Evolutionary conservation across 805 yeast species (phyloP), one percentile per base, ranked within the genome.

Genomic region (Candida glaebosa): DNA sequence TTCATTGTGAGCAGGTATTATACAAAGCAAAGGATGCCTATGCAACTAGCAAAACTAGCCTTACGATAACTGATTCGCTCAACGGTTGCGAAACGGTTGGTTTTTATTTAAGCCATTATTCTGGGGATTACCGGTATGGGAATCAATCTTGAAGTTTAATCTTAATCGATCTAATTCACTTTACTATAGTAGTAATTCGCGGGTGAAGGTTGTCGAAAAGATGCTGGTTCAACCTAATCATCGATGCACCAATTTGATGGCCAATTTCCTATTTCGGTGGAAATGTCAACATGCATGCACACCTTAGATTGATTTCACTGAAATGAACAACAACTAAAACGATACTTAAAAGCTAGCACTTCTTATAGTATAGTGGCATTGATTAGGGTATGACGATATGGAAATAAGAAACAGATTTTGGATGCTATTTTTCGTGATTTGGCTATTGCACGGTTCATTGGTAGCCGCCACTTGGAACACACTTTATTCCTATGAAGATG

Each of bases 401-500:
- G 31, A 5, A 28, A 28, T 28, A 10, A 28, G n/a, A 28, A 28
- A 28, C 31, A 28, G 31, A 28, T 20, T 34, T 35, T 33, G 36
- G 24, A 33, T 20, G n/a, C 20, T 19, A n/a, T 33, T 33, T n/a
- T 17, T 18, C 17, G 16, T 33, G 20, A n/a, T 18, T 10, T 19
- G 20, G 16, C 18, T 37, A 17, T 28, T 30, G 20, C 34, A 24
- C 7, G 17, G 20, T 17, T n/a, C 32, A 17, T 22, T 19, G 10
- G 31, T 35, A n/a, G 17, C 16, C n/a, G 38, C 38, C n/a, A 22
- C 32, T 15, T 63, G 70, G 70, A 56, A 60, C 34, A 61, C 74
- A 2, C 49, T 67, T 20, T 69, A 69, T 44, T 54, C 67, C 7
- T 61, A 61, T 31, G 47, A 54, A 7, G 54, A 57, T 9, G 71